These are phyloP conservation scores for Penicillium brasilianum DNA, from an alignment of 2,329 filamentous ascomycete genomes.

Conservation along the genomic window DNA sequence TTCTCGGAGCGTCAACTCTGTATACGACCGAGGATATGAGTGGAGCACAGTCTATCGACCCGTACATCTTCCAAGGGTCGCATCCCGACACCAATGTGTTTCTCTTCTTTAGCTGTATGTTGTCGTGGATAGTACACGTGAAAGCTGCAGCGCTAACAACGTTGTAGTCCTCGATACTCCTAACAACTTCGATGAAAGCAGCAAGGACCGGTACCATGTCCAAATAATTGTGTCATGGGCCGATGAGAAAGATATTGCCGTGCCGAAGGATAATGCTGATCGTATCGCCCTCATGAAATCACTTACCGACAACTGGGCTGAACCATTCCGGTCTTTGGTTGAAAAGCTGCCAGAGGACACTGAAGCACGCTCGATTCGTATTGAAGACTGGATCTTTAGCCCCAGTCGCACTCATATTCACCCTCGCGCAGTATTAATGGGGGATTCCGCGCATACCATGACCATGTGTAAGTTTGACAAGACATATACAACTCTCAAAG, in stretches of 20 bases:
- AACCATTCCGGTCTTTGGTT: constrained; percentile 55
- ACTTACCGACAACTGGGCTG: constrained; percentile 55
- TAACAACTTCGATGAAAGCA: constrained; percentile 44
- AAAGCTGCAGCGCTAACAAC: not conserved
- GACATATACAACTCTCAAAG: not conserved
- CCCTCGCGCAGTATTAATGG: constrained; percentile 55
- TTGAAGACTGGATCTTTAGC: constrained; percentile 54
- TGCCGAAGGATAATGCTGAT: constrained; percentile 49
- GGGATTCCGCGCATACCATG: constrained; percentile 64
- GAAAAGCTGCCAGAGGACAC: constrained; percentile 48
- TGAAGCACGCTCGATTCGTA: constrained; percentile 52
- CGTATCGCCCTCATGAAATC: constrained; percentile 51
- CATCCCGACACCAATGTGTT: constrained; percentile 59
- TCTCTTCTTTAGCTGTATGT: constrained; percentile 58
- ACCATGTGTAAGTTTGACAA: constrained; percentile 59
- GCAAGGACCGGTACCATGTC: constrained; percentile 48
- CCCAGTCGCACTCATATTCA: constrained; percentile 42
- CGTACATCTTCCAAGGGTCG: constrained; percentile 61
- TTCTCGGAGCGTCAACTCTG: constrained; percentile 55
- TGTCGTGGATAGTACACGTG: not conserved
- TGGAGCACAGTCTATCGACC: constrained; percentile 55
- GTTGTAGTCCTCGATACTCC: constrained; percentile 56
- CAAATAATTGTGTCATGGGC: constrained; percentile 62
- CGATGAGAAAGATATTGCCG: constrained; percentile 38
- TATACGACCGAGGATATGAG: constrained; percentile 50